A percentile compares a stretch with the other conserved stretches of the same genome.
These are phyloP conservation scores for Ganoderma meredithae DNA, from an alignment of 1,284 basidiomycete genomes.

Conservation along the genomic window DNA sequence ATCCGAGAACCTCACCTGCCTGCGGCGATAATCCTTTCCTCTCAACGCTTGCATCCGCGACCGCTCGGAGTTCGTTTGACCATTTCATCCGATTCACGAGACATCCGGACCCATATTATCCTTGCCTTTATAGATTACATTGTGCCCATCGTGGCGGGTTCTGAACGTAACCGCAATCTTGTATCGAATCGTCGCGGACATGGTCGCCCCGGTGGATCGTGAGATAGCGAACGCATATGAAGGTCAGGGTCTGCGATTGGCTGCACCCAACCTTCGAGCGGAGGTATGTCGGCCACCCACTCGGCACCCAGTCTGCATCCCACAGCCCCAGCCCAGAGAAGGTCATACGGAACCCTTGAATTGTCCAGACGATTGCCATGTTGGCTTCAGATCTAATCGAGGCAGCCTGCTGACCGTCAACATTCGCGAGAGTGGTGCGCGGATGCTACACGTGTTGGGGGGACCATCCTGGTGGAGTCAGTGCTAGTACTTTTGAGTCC, in stretches of 20 bases:
- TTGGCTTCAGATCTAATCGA: not conserved
- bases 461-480: not conserved
- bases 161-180: not conserved
- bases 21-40: not conserved
- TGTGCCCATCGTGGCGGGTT: not conserved
- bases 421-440: not conserved
- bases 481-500: not conserved
- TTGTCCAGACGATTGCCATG: not conserved
- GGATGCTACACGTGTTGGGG: not conserved
- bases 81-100: not conserved
- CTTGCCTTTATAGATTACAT: not conserved
- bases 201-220: not conserved
- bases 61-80: not conserved
- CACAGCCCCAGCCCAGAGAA: not conserved
- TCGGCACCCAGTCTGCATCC: not conserved
- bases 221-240: not conserved
- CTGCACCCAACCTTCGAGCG: not conserved
- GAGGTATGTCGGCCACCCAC: not conserved
- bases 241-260: not conserved
- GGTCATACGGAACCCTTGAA: not conserved
- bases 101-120: no score
- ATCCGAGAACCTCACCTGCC: not conserved
- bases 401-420: not conserved
- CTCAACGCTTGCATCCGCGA: not conserved
- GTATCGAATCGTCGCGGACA: not conserved